These are phyloP conservation scores for Zizania palustris DNA, from an alignment of 202 grass and related monocot species.

Conservation along the genomic window DNA sequence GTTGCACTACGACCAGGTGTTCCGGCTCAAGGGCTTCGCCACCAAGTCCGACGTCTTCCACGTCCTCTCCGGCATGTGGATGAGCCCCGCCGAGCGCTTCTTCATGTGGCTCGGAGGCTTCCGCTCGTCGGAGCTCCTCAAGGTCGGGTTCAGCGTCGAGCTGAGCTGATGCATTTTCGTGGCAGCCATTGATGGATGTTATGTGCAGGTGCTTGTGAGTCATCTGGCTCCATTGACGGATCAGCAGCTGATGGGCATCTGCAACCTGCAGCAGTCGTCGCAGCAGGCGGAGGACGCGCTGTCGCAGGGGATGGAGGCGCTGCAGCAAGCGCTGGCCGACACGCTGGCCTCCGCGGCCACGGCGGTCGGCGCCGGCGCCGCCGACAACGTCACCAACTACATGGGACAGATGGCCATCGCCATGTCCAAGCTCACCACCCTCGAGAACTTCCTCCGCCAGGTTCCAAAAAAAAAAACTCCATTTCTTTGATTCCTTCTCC, in stretches of 20 bases:
- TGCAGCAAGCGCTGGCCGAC: conserved; percentile 72
- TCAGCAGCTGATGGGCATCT: conserved; percentile 88
- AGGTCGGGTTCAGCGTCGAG: conserved; percentile 34
- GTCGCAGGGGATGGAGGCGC: conserved; percentile 92
- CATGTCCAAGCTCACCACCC: conserved; percentile 78
- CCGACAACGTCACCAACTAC: conserved; percentile 79
- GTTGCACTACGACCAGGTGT: conserved; percentile 77
- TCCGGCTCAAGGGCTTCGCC: conserved; percentile 67
- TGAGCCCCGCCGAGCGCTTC: conserved; percentile 78
- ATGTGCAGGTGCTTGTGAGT: conserved; percentile 55
- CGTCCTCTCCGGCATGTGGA: conserved; percentile 94
- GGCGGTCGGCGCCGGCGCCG: conserved; percentile 16
- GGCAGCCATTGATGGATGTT: background rate
- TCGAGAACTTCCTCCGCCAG: conserved; percentile 92
- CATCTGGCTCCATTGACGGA: conserved; percentile 80
- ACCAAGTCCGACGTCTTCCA: conserved; percentile 82
- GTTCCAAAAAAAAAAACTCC: conserved; percentile 3
- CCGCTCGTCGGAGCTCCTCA: conserved; percentile 81
- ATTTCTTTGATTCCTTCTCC: too few species aligned
- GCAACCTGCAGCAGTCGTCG: conserved; percentile 79
- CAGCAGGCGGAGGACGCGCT: conserved; percentile 93
- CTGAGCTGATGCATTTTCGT: background rate
- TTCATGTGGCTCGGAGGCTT: conserved; percentile 99
- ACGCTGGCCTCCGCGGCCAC: conserved; percentile 52
- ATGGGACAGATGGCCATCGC: conserved; percentile 97